phyloP scores from a whole-genome alignment of 768 basidiomycete genomes.

The Mycena maculata region DNA sequence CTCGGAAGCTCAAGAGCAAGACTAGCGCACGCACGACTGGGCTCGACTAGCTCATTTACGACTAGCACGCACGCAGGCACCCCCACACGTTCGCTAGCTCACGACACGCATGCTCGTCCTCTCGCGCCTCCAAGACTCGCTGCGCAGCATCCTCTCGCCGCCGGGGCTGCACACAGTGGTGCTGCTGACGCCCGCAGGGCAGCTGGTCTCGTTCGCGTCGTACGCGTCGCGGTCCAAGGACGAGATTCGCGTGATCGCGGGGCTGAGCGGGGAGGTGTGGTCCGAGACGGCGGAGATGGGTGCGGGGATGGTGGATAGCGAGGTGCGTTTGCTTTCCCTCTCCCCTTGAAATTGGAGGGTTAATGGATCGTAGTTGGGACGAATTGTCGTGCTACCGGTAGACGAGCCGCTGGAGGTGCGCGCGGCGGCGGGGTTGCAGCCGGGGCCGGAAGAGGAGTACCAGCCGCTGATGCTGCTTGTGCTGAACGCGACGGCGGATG shows the following conservation, averaged over 20 bases:
- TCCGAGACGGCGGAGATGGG: conserved; percentile 76
- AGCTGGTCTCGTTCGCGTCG: conserved; percentile 75
- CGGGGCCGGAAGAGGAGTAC: conserved; percentile 47
- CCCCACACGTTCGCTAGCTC: not conserved
- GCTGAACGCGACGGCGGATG: conserved; percentile 67
- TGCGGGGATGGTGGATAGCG: conserved; percentile 80
- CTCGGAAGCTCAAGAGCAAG: too few species aligned
- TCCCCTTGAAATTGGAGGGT: too few species aligned
- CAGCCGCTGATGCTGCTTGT: conserved; percentile 77
- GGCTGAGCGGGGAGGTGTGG: conserved; percentile 82
- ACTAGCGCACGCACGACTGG: too few species aligned
- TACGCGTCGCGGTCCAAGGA: conserved; percentile 72
- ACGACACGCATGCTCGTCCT: conserved; percentile 70
- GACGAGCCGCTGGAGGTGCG: conserved; percentile 49
- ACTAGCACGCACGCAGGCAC: too few species aligned
- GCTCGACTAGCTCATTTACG: too few species aligned
- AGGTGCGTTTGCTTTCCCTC: too few species aligned
- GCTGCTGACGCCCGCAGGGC: conserved; percentile 78
- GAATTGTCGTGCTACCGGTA: conserved; percentile 75
- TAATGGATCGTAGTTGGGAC: conserved; percentile 67
- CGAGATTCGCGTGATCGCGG: conserved; percentile 77
- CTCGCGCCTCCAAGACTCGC: conserved; percentile 71
- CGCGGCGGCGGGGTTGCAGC: conserved; percentile 32
- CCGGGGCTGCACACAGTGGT: conserved; percentile 77
- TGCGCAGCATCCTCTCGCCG: conserved; percentile 69